These are phyloP conservation scores for Saccharomyces uvarum DNA, from an alignment of 1,139 yeast species.

Conservation along the genomic window DNA sequence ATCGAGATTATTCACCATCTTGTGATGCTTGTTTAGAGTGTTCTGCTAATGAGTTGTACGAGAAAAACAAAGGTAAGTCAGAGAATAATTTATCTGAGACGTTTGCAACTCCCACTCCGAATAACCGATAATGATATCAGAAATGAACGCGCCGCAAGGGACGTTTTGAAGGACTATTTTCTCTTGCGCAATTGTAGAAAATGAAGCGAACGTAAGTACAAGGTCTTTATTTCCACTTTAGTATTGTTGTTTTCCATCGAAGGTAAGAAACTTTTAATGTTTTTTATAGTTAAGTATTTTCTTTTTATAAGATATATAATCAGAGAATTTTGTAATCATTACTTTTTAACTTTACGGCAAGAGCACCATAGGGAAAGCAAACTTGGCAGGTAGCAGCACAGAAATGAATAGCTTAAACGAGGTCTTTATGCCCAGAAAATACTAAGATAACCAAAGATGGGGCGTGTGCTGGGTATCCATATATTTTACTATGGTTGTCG, in stretches of 20 bases:
- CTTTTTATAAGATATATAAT: background rate
- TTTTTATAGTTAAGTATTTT: background rate
- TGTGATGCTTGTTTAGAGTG: background rate
- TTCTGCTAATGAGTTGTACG: background rate
- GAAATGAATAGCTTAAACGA: too few species aligned
- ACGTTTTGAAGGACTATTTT: background rate
- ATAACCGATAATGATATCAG: background rate
- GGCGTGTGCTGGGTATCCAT: background rate
- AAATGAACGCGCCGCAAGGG: background rate
- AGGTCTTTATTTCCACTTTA: background rate
- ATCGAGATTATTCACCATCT: background rate
- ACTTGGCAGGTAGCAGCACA: background rate
- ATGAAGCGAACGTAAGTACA: background rate
- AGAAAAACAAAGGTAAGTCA: background rate
- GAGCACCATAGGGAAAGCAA: too few species aligned
- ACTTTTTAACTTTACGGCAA: background rate
- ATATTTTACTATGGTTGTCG: background rate
- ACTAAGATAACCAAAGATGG: background rate
- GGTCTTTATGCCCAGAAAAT: too few species aligned
- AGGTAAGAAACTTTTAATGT: background rate
- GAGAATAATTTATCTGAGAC: conserved; percentile 1
- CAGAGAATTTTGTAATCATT: background rate
- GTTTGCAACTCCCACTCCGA: conserved; percentile 4
- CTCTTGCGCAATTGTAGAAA: background rate
- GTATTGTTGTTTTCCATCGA: background rate